Evolutionary conservation across 2,329 filamentous ascomycete species (phyloP), one percentile per base, ranked within the genome.

Genomic region (Neofusicoccum umdonicola): DNA sequence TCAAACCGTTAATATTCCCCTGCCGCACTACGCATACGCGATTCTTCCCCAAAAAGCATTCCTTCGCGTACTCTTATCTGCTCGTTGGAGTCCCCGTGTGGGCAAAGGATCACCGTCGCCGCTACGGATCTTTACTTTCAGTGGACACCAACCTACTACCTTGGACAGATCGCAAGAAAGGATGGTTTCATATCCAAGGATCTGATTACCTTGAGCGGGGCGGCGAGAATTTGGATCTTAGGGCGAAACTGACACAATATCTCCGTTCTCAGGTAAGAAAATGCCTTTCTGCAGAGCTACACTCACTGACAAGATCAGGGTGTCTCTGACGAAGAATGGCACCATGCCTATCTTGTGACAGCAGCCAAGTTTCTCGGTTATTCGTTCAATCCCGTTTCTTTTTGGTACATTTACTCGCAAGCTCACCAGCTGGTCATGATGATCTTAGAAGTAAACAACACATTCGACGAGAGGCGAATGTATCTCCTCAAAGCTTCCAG

Each of bases 371-470:
- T 92, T 66, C 73, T 91, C 5, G 87, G 88, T 3, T 90, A 90
- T 71, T 85, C 86, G 22, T 92, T 91, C 76, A 93, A 92, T 69
- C 89, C 89, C 0, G 88, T 90, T 2, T 92, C 89, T 0, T 90
- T 93, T 70, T 93, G 90, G 89, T 92, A 92, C 68, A 82, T 93
- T 2, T 93, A 93, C 72, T 84, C 87, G 12, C 68, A 76, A 0
- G 75, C 84, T 8, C 83, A 83, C 65, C 75, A 82, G 5, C 79
- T 93, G 13, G 83, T 81, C 27, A 87, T 87, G 63, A 87, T 92
- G 76, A 81, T 93, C 1, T 72, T 91, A 0, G 90, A 93, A 73
- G 88, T 92, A 51, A 91, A 91, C 75, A 92, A 92, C 69, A 91
- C 89, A 0, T 92, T 91, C 71, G 88, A 86, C 56, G 90, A 93